A percentile compares a stretch with the other conserved stretches of the same genome.
Conservation (phyloP, 1,139 yeast genomes). For the Saccharomyces hybrid region DNA sequence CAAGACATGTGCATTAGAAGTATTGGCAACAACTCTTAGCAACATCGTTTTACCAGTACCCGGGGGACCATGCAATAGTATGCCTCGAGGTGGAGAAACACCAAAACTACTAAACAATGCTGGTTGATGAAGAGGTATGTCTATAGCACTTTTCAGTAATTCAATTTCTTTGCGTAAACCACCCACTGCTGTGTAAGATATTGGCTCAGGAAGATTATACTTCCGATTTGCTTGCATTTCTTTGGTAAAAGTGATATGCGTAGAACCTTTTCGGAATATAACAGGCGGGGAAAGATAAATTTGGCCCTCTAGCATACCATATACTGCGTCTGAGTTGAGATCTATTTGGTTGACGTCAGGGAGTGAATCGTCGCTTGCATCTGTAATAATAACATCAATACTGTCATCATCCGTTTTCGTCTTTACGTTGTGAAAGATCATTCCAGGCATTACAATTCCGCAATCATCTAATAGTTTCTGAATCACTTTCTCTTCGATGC, state of each 20-base stretch:
- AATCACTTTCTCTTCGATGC: constrained; percentile 23
- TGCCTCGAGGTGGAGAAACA: constrained; percentile 83
- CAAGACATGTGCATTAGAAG: constrained; percentile 66
- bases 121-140: constrained; percentile 75
- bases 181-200: constrained; percentile 55
- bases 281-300: constrained; percentile 40
- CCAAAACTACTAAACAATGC: constrained; percentile 72
- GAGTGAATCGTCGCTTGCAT: constrained; percentile 29
- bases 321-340: constrained; percentile 16
- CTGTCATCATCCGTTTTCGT: constrained; percentile 20
- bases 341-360: constrained; percentile 33
- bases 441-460: constrained; percentile 53
- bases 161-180: constrained; percentile 65
- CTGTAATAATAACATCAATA: constrained; percentile 25
- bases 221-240: constrained; percentile 21
- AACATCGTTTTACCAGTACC: constrained; percentile 97
- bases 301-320: constrained; percentile 8
- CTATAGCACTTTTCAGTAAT: constrained; percentile 57
- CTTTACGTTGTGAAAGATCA: constrained; percentile 29
- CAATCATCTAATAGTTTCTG: constrained; percentile 41
- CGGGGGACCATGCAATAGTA: constrained; percentile 88
- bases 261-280: constrained; percentile 38
- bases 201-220: constrained; percentile 36
- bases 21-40: constrained; percentile 72
- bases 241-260: constrained; percentile 28